phyloP scores from a whole-genome alignment of 2,329 filamentous ascomycete genomes.

The Chaetomium globosum region DNA sequence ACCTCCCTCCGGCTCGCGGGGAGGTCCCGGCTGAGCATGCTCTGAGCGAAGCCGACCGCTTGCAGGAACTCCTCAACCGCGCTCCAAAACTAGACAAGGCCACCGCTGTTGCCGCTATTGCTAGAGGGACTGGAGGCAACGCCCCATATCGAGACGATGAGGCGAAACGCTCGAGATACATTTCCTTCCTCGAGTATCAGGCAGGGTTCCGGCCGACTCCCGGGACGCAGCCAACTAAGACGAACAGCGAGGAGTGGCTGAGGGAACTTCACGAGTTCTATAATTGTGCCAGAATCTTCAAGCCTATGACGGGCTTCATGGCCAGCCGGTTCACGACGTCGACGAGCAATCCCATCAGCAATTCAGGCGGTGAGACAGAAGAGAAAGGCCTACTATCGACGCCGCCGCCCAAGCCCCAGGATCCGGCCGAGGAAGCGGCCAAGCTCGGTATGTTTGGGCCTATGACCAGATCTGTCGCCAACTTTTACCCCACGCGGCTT shows the following conservation, averaged over 20 bases:
- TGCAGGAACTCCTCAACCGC: slow-evolving; percentile 59
- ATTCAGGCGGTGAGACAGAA: slow-evolving; percentile 28
- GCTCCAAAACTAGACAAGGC: slow-evolving; percentile 68
- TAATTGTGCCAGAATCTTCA: slow-evolving; percentile 72
- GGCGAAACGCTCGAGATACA: slow-evolving; percentile 77
- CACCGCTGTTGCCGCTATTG: slow-evolving; percentile 68
- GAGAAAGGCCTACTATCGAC: slow-evolving; percentile 49
- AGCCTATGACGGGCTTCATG: slow-evolving; percentile 89
- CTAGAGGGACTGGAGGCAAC: slow-evolving; percentile 66
- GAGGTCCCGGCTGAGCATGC: slow-evolving; percentile 70
- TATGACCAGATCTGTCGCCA: slow-evolving; percentile 72
- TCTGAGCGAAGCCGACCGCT: slow-evolving; percentile 64
- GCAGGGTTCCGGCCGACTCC: slow-evolving; percentile 63
- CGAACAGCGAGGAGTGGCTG: slow-evolving; percentile 71
- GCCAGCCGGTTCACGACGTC: slow-evolving; percentile 86
- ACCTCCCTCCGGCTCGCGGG: slow-evolving; percentile 76
- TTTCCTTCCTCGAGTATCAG: slow-evolving; percentile 75
- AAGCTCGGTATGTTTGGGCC: slow-evolving; percentile 89
- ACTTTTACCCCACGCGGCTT: slow-evolving; percentile 79
- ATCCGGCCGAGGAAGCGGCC: slow-evolving; percentile 84
- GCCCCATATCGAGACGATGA: slow-evolving; percentile 83
- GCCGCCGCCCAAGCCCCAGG: slow-evolving; percentile 60
- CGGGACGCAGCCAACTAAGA: slow-evolving; percentile 50
- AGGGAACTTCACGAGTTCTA: slow-evolving; percentile 78
- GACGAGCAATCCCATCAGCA: slow-evolving; percentile 45